Percentiles rank a stretch among this genome's conserved stretches.
phyloP scores from a whole-genome alignment of 1,284 basidiomycete species.

The Ustilago loliicola region DNA sequence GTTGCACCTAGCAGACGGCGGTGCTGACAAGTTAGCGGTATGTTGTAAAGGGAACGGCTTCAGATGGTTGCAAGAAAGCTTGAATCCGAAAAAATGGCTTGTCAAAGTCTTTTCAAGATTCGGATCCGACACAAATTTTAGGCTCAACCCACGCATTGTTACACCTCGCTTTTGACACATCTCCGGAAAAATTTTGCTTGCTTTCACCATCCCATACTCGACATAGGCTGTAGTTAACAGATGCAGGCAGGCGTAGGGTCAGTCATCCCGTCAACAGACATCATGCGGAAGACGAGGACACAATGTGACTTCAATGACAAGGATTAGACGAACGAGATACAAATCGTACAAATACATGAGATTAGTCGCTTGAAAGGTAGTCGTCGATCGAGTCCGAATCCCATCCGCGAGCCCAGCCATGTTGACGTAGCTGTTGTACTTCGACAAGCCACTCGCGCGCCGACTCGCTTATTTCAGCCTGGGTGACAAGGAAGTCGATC shows the following conservation, averaged over 20 bases:
- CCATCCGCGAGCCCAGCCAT: constrained; percentile 24
- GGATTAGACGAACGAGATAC: not conserved
- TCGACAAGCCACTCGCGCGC: constrained; percentile 42
- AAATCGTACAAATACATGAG: not conserved
- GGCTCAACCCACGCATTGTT: not conserved
- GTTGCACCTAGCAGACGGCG: no score
- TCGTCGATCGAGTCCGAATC: constrained; percentile 13
- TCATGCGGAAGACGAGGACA: not conserved
- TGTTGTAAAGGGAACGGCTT: not conserved
- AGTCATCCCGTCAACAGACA: not conserved
- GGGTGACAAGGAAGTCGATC: constrained; percentile 19
- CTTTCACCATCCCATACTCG: not conserved
- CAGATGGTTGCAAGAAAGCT: constrained; percentile 4
- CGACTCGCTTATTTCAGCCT: constrained; percentile 20
- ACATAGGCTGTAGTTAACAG: no score
- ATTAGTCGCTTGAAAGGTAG: constrained; percentile 16
- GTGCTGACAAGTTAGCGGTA: no score
- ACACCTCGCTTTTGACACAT: not conserved
- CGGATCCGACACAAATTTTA: not conserved
- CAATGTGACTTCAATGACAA: not conserved
- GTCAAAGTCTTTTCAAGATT: not conserved
- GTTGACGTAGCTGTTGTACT: constrained; percentile 25
- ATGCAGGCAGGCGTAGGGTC: not conserved
- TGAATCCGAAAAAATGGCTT: constrained; percentile 3
- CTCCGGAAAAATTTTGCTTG: constrained; percentile 8